Evolutionary conservation across 2,329 filamentous ascomycete species (phyloP).

Genomic region (Chaetomium globosum): DNA sequence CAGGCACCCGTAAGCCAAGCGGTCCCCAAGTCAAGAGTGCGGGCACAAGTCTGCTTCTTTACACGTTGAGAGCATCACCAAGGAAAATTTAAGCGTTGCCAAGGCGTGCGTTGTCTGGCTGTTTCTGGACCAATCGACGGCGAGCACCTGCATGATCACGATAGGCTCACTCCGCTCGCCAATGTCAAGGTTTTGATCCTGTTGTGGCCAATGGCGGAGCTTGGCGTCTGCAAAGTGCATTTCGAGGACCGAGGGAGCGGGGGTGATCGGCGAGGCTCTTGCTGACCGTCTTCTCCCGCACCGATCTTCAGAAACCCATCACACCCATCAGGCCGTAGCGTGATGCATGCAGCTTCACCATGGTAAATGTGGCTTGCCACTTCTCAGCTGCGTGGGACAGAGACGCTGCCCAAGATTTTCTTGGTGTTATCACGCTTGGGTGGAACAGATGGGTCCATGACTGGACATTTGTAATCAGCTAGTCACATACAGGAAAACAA

Average conservation of each 20-base stretch:
- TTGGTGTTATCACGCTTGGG: background rate
- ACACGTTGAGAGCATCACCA: background rate
- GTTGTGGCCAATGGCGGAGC: background rate
- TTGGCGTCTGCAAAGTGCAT: background rate
- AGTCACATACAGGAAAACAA: no score
- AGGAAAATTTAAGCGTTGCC: constrained; percentile 1
- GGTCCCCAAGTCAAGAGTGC: background rate
- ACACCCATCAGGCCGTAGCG: background rate
- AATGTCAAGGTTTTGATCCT: background rate
- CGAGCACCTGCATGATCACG: background rate
- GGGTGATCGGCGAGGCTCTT: background rate
- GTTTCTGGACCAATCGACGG: background rate
- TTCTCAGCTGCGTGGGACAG: background rate
- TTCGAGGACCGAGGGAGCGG: background rate
- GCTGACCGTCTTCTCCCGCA: background rate
- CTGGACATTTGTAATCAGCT: no score
- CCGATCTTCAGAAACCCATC: background rate
- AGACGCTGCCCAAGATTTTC: background rate
- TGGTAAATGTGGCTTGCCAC: background rate
- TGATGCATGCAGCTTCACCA: background rate
- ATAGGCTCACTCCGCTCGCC: background rate
- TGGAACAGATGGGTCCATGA: background rate
- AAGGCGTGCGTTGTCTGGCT: background rate
- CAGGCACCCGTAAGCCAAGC: background rate
- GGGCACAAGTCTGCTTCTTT: background rate